Base-by-base conservation (phyloP, 345 rosid species). In the Syzygium jambos region DNA sequence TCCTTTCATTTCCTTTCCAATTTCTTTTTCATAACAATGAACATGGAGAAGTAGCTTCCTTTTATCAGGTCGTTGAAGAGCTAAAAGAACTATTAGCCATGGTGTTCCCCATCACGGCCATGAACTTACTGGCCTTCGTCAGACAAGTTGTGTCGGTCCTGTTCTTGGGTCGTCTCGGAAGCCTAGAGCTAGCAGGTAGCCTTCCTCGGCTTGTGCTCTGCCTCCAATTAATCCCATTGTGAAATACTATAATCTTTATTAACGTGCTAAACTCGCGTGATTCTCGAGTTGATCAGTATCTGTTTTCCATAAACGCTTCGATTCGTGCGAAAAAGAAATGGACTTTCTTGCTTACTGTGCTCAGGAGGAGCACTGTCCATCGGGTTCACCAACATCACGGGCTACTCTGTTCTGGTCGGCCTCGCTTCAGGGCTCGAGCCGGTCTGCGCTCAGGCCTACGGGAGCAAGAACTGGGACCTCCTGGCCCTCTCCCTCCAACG, bases 301-400 rank as follows among this genome's bases (percentile, higher is more conserved):
- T 68, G 23, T 68, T 34, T 34, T 34, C 43, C 43, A 34, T 16
- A 22, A 17, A 34, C 23, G 46, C 80, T 41, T 68, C 80, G 80
- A 34, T 68, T 68, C 80, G 25, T 68, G 46, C 7, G 25, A 17
- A 68, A 68, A 68, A 19, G 80, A 34, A 68, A 34, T 21, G 6
- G 41, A 68, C 80, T 68, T 68, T 68, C 80, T 68, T 17, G 2
- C 25, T 68, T 68, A 22, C 80, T 41, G 80, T 68, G 80, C 43
- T 9, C 25, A 68, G 99, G 99, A 12, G 99, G 99, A 82, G 98
- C 99, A 38, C 96, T 98, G 21, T 92, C 98, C 11, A 98, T 98
- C 87, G 99, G 99, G 5, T 98, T 98, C 91, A 98, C 99, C 12
- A 98, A 98, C 94, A 98, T 98, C 88, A 98, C 99, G 0, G 99